These are phyloP conservation scores for Fraxinus sp. DNA, from an alignment of 305 asterid species.

Conservation along the genomic window DNA sequence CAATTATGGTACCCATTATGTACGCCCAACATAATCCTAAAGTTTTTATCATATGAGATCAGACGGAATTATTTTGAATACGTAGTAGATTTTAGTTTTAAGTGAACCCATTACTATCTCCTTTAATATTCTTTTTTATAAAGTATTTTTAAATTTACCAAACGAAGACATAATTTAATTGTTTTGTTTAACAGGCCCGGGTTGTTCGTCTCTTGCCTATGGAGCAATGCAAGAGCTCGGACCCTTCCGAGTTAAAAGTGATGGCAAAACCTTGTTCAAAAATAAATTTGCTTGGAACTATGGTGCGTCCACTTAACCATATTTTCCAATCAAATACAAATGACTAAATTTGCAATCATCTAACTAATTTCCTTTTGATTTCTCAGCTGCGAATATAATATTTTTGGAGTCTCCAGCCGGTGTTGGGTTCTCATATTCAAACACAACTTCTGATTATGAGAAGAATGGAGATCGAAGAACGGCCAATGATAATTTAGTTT, in stretches of 20 bases:
- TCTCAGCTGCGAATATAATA: slow-evolving; percentile 60
- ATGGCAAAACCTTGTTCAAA: slow-evolving; percentile 63
- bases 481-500: slow-evolving; percentile 44
- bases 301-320: slow-evolving; percentile 30
- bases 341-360: background rate
- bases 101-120: too few relatives aligned
- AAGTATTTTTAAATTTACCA: background rate
- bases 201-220: slow-evolving; percentile 69
- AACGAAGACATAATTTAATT: background rate
- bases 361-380: background rate
- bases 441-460: slow-evolving; percentile 38
- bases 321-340: background rate
- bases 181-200: slow-evolving; percentile 48
- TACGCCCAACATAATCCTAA: too few relatives aligned
- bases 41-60: too few relatives aligned
- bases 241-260: slow-evolving; percentile 64
- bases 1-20: too few relatives aligned
- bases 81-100: too few relatives aligned
- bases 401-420: slow-evolving; percentile 76
- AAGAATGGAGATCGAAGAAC: slow-evolving; percentile 46
- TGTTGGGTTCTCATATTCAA: slow-evolving; percentile 74
- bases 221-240: slow-evolving; percentile 86
- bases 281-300: slow-evolving; percentile 60
- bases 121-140: background rate
- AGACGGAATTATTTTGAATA: too few relatives aligned